Conservation (phyloP, 2,329 filamentous ascomycete species). For the Lecanicillium sp. region DNA sequence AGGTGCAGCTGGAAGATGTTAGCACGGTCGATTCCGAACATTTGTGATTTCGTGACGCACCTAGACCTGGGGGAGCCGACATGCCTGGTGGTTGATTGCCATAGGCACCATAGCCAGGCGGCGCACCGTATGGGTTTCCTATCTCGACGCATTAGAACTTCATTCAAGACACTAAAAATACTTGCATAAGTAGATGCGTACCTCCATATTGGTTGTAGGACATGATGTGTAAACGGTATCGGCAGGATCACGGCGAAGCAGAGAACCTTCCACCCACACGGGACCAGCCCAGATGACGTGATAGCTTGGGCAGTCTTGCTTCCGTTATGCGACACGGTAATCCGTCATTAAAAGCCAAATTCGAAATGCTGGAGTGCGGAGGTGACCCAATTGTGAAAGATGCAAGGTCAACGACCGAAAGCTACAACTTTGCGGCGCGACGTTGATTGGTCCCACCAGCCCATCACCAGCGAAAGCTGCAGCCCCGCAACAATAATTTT, state of each 20-base stretch:
- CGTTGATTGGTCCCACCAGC: conserved; percentile 10
- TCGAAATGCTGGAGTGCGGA: no score
- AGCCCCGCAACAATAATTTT: conserved; percentile 8
- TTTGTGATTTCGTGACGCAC: conserved; percentile 39
- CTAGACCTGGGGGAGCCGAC: conserved; percentile 74
- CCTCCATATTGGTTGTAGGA: conserved; percentile 56
- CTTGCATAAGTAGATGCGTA: conserved; percentile 18
- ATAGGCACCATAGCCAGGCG: conserved; percentile 66
- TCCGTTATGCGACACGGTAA: no score
- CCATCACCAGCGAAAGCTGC: conserved; percentile 1
- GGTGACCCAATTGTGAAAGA: no score
- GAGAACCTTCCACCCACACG: no score
- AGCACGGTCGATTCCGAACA: conserved; percentile 7
- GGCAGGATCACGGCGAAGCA: no score
- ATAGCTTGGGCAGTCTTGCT: no score
- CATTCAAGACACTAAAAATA: not conserved
- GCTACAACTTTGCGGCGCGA: conserved; percentile 11
- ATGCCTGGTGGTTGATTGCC: conserved; percentile 40
- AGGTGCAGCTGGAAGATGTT: conserved; percentile 43
- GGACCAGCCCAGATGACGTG: no score
- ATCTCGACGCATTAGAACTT: conserved; percentile 10
- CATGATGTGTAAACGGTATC: conserved; percentile 27
- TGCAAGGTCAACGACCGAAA: not conserved
- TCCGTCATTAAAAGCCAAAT: no score
- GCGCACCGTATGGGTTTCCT: conserved; percentile 60